These are phyloP conservation scores for Corylus americana DNA, from an alignment of 306 rosid genomes.

Conservation along the genomic window DNA sequence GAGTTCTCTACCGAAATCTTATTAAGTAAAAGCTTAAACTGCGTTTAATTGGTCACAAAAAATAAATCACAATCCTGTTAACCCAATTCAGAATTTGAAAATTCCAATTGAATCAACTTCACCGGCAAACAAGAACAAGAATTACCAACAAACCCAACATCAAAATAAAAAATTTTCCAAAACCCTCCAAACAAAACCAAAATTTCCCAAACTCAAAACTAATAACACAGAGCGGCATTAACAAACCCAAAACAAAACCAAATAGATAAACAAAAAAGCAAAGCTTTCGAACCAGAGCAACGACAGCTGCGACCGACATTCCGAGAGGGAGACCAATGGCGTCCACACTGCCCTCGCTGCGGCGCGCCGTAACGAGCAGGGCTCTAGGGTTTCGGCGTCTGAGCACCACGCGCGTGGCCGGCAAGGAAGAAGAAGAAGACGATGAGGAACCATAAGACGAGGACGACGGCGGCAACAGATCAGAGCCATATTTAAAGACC, in stretches of 20 bases:
- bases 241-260: not conserved
- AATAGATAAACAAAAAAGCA: not conserved
- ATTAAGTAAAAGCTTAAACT: too few relatives aligned
- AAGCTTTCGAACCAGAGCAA: slow-evolving; percentile 59
- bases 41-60: not conserved
- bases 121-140: not conserved
- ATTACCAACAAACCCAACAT: not conserved
- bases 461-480: slow-evolving; percentile 36
- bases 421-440: slow-evolving; percentile 25
- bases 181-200: not conserved
- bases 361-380: slow-evolving; percentile 35
- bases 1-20: not conserved
- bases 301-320: slow-evolving; percentile 82
- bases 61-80: not conserved
- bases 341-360: slow-evolving; percentile 39
- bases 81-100: not conserved
- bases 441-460: slow-evolving; percentile 27
- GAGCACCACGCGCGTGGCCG: slow-evolving; percentile 30
- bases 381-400: slow-evolving; percentile 64
- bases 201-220: not conserved
- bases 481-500: slow-evolving; percentile 29
- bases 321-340: slow-evolving; percentile 74
- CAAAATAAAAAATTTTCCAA: not conserved
- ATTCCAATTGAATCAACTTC: not conserved
- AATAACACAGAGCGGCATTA: not conserved